These are phyloP conservation scores for Aurinia saxatilis DNA, from an alignment of 345 rosid genomes.

Conservation along the genomic window DNA sequence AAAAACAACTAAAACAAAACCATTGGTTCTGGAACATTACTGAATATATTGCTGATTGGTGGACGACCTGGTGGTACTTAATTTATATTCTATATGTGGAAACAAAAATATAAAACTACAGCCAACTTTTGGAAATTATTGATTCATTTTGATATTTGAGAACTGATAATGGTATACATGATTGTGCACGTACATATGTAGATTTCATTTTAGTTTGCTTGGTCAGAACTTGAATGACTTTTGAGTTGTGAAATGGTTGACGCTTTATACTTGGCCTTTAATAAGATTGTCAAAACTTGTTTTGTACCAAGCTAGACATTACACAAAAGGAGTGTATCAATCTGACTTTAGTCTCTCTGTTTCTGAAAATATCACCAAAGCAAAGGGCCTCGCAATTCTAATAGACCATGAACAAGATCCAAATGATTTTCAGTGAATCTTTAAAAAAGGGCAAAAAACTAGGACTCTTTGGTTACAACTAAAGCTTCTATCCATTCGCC, in stretches of 20 bases:
- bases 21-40: not conserved
- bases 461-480: too few species aligned
- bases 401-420: too few species aligned
- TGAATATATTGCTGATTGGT: not conserved
- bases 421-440: too few species aligned
- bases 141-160: not conserved
- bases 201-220: not conserved
- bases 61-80: not conserved
- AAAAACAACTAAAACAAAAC: not conserved
- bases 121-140: not conserved
- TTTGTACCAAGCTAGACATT: not conserved
- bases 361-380: too few species aligned
- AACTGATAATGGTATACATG: slow-evolving; percentile 6
- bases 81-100: not conserved
- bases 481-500: too few species aligned
- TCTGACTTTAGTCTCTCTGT: too few species aligned
- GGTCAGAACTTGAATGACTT: not conserved
- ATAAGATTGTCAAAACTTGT: not conserved
- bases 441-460: too few species aligned
- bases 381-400: too few species aligned
- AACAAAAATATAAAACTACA: not conserved
- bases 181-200: not conserved
- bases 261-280: not conserved
- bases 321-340: not conserved
- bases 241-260: not conserved